Evolutionary conservation across 2,329 filamentous ascomycete genomes (phyloP).

Genomic region (Plectosphaerella plurivora): DNA sequence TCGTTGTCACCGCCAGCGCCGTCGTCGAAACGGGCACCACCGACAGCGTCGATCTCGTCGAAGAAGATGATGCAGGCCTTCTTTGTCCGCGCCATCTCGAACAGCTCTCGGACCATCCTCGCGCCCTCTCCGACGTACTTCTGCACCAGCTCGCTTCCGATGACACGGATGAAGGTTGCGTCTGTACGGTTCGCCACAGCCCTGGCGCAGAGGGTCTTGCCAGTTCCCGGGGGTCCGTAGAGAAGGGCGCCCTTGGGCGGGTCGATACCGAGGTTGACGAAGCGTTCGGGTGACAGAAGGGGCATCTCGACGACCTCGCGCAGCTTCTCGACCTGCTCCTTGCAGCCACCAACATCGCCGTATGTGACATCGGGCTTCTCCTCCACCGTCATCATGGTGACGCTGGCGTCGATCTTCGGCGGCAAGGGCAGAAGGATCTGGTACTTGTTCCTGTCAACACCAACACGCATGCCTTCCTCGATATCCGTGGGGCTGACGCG

Average conservation of each 20-base stretch:
- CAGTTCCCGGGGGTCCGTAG: constrained; percentile 96
- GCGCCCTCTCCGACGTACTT: constrained; percentile 99
- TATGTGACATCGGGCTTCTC: constrained; percentile 99
- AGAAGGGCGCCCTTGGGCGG: constrained; percentile 95
- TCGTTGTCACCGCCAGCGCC: constrained; percentile 96
- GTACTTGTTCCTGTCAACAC: constrained; percentile 98
- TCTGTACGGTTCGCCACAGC: constrained; percentile 97
- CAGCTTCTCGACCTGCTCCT: constrained; percentile 99
- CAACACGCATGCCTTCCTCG: constrained; percentile 97
- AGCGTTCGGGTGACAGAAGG: constrained; percentile 89
- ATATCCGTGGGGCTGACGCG: constrained; percentile 98
- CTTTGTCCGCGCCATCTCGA: constrained; percentile 99
- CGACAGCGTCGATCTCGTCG: constrained; percentile 95
- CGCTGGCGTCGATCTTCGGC: constrained; percentile 97
- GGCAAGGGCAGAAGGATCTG: constrained; percentile 95
- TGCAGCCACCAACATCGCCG: constrained; percentile 96
- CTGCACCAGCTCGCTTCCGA: constrained; percentile 95
- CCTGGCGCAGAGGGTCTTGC: constrained; percentile 95
- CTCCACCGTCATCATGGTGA: constrained; percentile 99
- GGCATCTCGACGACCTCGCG: constrained; percentile 99
- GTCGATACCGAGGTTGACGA: constrained; percentile 98
- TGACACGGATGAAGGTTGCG: constrained; percentile 97
- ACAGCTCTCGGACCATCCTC: constrained; percentile 96
- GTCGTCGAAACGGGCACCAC: constrained; percentile 93
- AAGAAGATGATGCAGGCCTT: constrained; percentile 99